These are phyloP conservation scores for Erodium chrysanthum DNA, from an alignment of 441 rosid genomes.

Conservation along the genomic window DNA sequence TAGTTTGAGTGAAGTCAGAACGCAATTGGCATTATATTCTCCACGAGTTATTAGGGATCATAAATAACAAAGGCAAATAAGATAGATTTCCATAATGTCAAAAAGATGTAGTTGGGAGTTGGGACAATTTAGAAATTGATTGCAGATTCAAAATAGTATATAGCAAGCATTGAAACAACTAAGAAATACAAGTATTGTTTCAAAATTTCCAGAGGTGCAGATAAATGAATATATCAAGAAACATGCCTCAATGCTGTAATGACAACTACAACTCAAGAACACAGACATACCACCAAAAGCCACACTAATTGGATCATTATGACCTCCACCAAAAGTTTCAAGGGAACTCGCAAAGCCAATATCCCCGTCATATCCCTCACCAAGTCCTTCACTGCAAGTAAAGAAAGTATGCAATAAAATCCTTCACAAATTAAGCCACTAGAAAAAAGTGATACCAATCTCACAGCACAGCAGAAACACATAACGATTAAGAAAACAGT, in stretches of 20 bases:
- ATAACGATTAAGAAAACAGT: not conserved
- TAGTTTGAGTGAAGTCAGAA: not conserved
- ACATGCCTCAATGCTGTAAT: not conserved
- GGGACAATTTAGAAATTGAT: not conserved
- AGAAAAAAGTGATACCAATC: not conserved
- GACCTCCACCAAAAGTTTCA: slow-evolving; percentile 27
- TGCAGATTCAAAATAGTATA: not conserved
- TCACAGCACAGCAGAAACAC: not conserved
- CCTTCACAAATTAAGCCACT: slow-evolving; percentile 1
- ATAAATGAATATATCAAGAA: not conserved
- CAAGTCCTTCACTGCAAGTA: slow-evolving; percentile 25
- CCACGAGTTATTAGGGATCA: not conserved
- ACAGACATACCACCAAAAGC: slow-evolving; percentile 23
- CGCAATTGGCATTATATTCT: not conserved
- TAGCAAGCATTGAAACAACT: not conserved
- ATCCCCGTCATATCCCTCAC: slow-evolving; percentile 25
- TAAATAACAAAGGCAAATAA: not conserved
- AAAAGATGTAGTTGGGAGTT: not conserved
- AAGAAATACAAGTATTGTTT: not conserved
- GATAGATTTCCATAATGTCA: not conserved
- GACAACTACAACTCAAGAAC: not conserved
- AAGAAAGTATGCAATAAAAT: slow-evolving; percentile 16
- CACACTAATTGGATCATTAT: slow-evolving; percentile 24
- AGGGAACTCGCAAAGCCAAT: slow-evolving; percentile 26
- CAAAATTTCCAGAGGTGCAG: not conserved